Evolutionary conservation across 2,329 filamentous ascomycete genomes (phyloP), one percentile per base, ranked within the genome.

Genomic region (Colletotrichum sp.): DNA sequence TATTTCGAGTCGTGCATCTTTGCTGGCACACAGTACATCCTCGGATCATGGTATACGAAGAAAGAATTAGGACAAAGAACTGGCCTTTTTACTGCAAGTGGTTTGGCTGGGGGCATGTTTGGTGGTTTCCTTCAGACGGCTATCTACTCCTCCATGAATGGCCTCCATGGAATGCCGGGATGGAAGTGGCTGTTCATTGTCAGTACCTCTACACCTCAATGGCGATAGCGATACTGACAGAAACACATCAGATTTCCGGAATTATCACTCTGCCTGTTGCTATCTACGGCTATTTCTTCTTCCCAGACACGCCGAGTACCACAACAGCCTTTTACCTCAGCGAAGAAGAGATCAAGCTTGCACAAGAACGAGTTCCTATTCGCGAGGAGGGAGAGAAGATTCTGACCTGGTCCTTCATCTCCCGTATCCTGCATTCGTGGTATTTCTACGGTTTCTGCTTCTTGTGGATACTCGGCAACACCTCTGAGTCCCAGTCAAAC

Each of bases 71-170:
- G 90, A 1, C 93, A 93, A 79, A 87, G 92, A 2, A 90, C 88
- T 7, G 91, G 90, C 56, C 89, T 94, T 66, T 94, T 93, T 78
- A 92, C 90, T 2, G 87, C 90, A 0, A 91, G 89, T 16, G 91
- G 91, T 1, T 85, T 92, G 3, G 89, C 89, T 0, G 91, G 91
- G 0, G 91, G 88, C 0, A 89, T 92, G 87, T 91, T 92, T 68
- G 87, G 87, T 3, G 91, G 91, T 0, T 89, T 89, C 76, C 85
- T 92, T 15, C 89, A 91, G 78, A 88, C 87, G 0, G 88, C 86
- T 3, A 82, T 83, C 13, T 78, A 80, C 18, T 69, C 66, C 16
- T 60, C 48, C 18, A 69, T 69, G 66, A 69, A 61, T 15, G 66
- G 66, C 13, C 66, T 69, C 3, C 66, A 69, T 8, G 66, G 66